A percentile compares a stretch with the other conserved stretches of the same genome.
phyloP scores from a whole-genome alignment of 1,139 yeast genomes.

The Nakaseomyces glabratus region DNA sequence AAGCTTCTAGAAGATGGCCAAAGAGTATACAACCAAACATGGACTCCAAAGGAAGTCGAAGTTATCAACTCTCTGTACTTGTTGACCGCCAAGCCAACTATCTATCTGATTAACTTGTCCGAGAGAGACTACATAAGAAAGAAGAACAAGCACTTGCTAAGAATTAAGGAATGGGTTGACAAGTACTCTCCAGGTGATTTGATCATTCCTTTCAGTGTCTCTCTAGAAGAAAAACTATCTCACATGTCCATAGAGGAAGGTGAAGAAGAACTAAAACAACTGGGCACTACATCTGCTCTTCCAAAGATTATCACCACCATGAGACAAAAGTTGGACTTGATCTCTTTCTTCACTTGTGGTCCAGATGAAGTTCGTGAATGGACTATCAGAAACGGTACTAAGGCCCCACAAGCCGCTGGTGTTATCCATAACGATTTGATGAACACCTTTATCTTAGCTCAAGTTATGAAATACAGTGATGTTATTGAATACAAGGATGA shows the following conservation, averaged over 20 bases:
- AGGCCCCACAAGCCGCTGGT: constrained; percentile 87
- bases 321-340: constrained; percentile 77
- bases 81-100: constrained; percentile 93
- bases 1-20: constrained; percentile 70
- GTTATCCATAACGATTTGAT: constrained; percentile 74
- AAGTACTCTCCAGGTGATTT: constrained; percentile 86
- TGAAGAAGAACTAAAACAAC: constrained; percentile 75
- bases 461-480: constrained; percentile 80
- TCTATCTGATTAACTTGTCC: constrained; percentile 86
- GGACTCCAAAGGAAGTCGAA: constrained; percentile 90
- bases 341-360: constrained; percentile 79
- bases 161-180: constrained; percentile 97
- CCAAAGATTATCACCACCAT: constrained; percentile 79
- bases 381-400: constrained; percentile 77
- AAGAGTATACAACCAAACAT: constrained; percentile 82
- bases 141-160: constrained; percentile 89
- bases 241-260: constrained; percentile 88
- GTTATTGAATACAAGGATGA: constrained; percentile 80
- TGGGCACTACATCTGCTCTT: constrained; percentile 78
- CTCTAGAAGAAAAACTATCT: constrained; percentile 87
- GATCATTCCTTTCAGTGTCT: constrained; percentile 89
- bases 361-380: constrained; percentile 83
- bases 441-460: constrained; percentile 68
- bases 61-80: constrained; percentile 76
- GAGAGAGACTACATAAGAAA: constrained; percentile 93